phyloP scores from a whole-genome alignment of 2,329 filamentous ascomycete species.

The Neofusicoccum laricinum region DNA sequence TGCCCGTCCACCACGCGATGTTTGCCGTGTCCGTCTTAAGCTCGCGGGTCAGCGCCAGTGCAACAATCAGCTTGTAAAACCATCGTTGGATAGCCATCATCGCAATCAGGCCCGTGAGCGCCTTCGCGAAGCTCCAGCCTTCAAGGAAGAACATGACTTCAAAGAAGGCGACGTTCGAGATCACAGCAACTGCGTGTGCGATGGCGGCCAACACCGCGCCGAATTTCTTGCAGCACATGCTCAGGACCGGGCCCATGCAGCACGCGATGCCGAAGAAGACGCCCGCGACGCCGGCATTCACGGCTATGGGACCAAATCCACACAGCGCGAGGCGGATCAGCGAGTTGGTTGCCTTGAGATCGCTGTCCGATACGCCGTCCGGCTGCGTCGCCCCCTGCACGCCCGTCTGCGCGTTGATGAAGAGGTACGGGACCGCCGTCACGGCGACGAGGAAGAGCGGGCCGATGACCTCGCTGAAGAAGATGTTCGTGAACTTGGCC shows the following conservation, averaged over 20 bases:
- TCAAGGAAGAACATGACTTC: conserved; percentile 95
- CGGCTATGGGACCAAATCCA: conserved; percentile 76
- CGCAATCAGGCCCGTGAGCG: conserved; percentile 85
- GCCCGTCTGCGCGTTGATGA: conserved; percentile 93
- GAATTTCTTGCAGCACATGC: conserved; percentile 99
- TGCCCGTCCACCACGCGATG: conserved; percentile 99
- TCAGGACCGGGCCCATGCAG: conserved; percentile 90
- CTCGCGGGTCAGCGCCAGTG: conserved; percentile 81
- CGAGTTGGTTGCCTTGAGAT: conserved; percentile 59
- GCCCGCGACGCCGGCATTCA: conserved; percentile 81
- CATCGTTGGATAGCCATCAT: conserved; percentile 87
- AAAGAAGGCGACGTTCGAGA: conserved; percentile 85
- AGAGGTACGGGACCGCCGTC: conserved; percentile 85
- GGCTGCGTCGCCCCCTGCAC: conserved; percentile 52
- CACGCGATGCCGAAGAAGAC: conserved; percentile 92
- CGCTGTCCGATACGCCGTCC: neutral
- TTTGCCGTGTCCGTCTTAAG: conserved; percentile 95
- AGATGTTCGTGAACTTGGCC: conserved; percentile 83
- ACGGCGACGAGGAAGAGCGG: conserved; percentile 77
- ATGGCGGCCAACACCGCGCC: conserved; percentile 91
- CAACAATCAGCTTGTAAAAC: conserved; percentile 90
- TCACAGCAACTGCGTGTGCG: conserved; percentile 82
- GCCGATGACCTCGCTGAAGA: conserved; percentile 85
- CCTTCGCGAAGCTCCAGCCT: conserved; percentile 77
- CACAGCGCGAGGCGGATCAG: conserved; percentile 78